A percentile compares a stretch with the other conserved stretches of the same genome.
These are phyloP conservation scores for Dalbergia cochinchinensis DNA, from an alignment of 306 rosid genomes.

Conservation along the genomic window DNA sequence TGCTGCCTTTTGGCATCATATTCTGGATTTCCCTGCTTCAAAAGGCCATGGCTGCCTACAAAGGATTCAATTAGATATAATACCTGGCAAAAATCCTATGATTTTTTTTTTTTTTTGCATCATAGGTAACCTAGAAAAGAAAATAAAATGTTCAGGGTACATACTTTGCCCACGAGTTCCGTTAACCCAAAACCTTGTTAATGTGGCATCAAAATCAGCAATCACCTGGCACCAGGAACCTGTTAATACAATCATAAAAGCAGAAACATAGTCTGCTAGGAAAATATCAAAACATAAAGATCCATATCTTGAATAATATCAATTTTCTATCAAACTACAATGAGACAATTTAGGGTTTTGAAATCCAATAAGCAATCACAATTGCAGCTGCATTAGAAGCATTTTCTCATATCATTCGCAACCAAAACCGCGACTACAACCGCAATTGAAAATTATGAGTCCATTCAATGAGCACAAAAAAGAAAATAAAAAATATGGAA, in stretches of 20 bases:
- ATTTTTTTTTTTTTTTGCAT: background rate
- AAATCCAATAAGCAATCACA: conserved; percentile 1
- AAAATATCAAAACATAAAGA: background rate
- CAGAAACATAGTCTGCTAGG: background rate
- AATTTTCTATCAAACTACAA: conserved; percentile 9
- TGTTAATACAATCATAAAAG: conserved; percentile 38
- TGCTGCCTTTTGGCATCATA: conserved; percentile 76
- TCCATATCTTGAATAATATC: background rate
- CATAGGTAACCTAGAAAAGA: background rate
- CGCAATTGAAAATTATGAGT: too few relatives aligned
- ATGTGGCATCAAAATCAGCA: conserved; percentile 94
- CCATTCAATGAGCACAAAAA: too few relatives aligned
- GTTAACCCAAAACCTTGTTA: conserved; percentile 74
- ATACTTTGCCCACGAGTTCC: conserved; percentile 84
- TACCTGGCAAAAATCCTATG: conserved; percentile 22
- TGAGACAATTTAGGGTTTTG: background rate
- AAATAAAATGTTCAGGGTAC: conserved; percentile 36
- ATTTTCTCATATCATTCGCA: too few relatives aligned
- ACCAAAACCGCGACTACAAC: too few relatives aligned
- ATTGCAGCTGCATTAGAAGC: too few relatives aligned
- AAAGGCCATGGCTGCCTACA: conserved; percentile 87
- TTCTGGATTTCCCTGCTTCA: conserved; percentile 83
- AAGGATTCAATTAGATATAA: conserved; percentile 44
- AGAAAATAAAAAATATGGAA: too few relatives aligned
- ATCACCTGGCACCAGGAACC: conserved; percentile 61